Evolutionary conservation across 192 early-diverging fungal species (phyloP), one percentile per base, ranked within the genome.

Genomic region (Coemansia sp.): DNA sequence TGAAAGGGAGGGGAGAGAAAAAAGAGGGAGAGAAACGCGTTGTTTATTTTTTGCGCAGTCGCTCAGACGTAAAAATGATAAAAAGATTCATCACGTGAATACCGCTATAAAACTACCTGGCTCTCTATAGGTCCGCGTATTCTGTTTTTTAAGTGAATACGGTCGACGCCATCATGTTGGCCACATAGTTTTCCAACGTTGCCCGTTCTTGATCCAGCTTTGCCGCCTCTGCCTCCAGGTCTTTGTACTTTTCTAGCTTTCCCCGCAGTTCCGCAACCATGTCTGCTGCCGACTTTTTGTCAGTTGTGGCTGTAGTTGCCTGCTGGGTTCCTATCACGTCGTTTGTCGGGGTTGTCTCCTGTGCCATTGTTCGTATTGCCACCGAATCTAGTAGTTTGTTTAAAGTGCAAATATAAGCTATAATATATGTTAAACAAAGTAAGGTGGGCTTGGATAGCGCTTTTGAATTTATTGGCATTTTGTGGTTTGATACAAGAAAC

Each of bases 141-240:
- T 48, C 20, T 50, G 5, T 14, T 14, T 56, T 40, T 59, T 43
- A 81, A 14, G 71, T 76, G 53, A 81, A 81, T 7, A 81, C 79
- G 40, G 66, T 68, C 7, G 79, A 81, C 19, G 75, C 70, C 79
- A 81, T 81, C 68, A 81, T 43, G 43, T 76, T 81, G 8, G 71
- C 68, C n/a, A 81, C 79, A n/a, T 81, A 81, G 68, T 70, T 76
- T 55, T 76, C 79, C 37, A 81, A 65, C 40, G 65, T 76, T 5
- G 25, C 59, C n/a, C 74, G 71, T 42, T 83, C 75, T 20, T 83
- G 80, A 1, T 49, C 53, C 1, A 83, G 74, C 53, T 63, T 74
- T 43, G 32, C 20, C 17, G 61, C 69, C 53, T 71, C 69, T 40
- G 57, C 41, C 10, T 77, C 75, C 44, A 81, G 63, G 46, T 67